Percentiles rank a stretch among this genome's conserved stretches.
Evolutionary conservation across 768 basidiomycete species (phyloP).

Genomic region (Russula ochroleuca): DNA sequence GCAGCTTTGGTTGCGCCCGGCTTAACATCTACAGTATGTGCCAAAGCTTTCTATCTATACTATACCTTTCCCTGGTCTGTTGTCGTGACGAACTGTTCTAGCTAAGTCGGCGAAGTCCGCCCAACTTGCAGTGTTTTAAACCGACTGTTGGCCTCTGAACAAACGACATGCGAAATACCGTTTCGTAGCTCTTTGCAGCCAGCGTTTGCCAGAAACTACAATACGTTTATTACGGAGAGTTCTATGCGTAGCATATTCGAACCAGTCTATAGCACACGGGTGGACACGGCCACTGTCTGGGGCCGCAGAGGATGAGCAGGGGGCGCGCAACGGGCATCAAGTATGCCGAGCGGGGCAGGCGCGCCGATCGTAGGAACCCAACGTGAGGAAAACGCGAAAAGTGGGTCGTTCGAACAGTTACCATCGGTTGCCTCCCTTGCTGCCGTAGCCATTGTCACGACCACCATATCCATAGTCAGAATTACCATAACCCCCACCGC

Average conservation of each 20-base stretch:
- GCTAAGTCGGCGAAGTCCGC: too few species aligned
- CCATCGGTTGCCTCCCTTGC: conserved; percentile 33
- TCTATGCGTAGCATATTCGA: conserved; percentile 21
- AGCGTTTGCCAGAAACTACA: not conserved
- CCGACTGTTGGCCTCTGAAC: too few species aligned
- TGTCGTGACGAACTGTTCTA: too few species aligned
- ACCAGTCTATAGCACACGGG: conserved; percentile 17
- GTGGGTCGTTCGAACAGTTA: conserved; percentile 21
- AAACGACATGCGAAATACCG: too few species aligned
- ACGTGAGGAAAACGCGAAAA: not conserved
- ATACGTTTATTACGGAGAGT: conserved; percentile 18
- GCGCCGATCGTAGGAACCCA: conserved; percentile 1
- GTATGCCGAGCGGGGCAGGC: not conserved
- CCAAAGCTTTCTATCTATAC: too few species aligned
- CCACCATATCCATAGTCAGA: conserved; percentile 42
- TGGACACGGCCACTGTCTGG: conserved; percentile 9
- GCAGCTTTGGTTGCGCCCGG: too few species aligned
- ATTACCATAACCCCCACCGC: conserved; percentile 38
- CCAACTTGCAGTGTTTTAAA: too few species aligned
- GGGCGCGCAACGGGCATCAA: not conserved
- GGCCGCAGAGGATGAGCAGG: not conserved
- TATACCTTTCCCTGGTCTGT: too few species aligned
- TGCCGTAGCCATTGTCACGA: conserved; percentile 42
- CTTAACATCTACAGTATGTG: too few species aligned
- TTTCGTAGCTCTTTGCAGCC: too few species aligned